Percentiles rank a stretch among this genome's conserved stretches.
phyloP scores from a whole-genome alignment of 768 basidiomycete species.

The Mycena chlorophos region DNA sequence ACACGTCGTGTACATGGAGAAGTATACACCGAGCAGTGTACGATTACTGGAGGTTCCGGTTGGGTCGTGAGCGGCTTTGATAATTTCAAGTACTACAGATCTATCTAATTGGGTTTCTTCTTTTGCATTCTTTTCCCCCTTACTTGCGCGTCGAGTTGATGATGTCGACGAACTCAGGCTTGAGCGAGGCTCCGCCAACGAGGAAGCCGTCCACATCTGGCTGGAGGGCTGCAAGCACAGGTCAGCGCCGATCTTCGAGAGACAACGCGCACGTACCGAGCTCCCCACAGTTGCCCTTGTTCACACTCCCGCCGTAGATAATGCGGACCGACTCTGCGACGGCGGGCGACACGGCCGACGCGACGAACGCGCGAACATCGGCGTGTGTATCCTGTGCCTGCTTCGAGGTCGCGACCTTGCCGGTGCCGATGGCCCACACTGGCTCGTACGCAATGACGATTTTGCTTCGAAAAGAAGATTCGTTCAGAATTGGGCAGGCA shows the following conservation, averaged over 20 bases:
- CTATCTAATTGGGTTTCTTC: background rate
- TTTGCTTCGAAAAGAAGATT: conserved; percentile 52
- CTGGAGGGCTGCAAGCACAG: conserved; percentile 55
- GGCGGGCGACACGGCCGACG: conserved; percentile 57
- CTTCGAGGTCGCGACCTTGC: conserved; percentile 87
- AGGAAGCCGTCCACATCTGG: conserved; percentile 96
- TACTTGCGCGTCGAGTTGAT: conserved; percentile 58
- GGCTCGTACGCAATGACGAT: conserved; percentile 96
- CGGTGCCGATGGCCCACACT: conserved; percentile 99
- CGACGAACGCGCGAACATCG: conserved; percentile 76
- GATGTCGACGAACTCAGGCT: conserved; percentile 94
- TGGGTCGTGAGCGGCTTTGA: background rate
- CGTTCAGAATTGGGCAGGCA: background rate
- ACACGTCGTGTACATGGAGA: background rate
- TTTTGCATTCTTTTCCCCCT: background rate
- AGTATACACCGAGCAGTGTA: background rate
- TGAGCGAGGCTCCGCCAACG: conserved; percentile 95
- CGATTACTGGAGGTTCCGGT: background rate
- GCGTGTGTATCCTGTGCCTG: conserved; percentile 94
- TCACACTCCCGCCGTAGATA: conserved; percentile 96
- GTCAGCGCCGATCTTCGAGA: background rate
- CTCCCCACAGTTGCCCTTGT: conserved; percentile 83
- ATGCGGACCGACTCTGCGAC: conserved; percentile 79
- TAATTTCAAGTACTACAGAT: background rate
- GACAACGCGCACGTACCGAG: conserved; percentile 58